Evolutionary conservation across 2,329 filamentous ascomycete genomes (phyloP).

Genomic region (Amesomyces nigricolor): DNA sequence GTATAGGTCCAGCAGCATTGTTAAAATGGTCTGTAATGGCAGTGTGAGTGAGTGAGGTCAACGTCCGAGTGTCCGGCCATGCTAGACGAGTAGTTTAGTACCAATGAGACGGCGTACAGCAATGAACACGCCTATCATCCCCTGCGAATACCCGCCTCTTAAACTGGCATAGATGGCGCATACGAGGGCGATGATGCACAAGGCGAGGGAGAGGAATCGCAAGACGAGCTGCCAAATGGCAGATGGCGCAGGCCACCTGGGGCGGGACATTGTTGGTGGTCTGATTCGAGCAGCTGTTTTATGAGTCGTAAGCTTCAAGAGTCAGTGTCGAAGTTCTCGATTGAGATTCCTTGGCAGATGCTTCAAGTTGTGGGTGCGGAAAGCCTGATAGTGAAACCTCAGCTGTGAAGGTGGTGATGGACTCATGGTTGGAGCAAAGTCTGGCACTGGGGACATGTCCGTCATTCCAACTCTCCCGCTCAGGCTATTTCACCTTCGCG

Average conservation of each 20-base stretch:
- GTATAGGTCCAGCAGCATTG: background rate
- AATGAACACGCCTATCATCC: conserved; percentile 1
- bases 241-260: background rate
- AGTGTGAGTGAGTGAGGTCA: background rate
- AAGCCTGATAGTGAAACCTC: too few relatives aligned
- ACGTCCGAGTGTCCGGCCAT: too few relatives aligned
- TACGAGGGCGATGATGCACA: background rate
- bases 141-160: background rate
- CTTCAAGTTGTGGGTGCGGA: too few relatives aligned
- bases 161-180: background rate
- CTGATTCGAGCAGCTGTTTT: too few relatives aligned
- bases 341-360: too few relatives aligned
- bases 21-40: background rate
- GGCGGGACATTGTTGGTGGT: background rate
- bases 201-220: background rate
- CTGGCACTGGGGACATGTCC: too few relatives aligned
- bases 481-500: too few relatives aligned
- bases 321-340: too few relatives aligned
- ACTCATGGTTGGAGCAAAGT: too few relatives aligned
- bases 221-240: background rate
- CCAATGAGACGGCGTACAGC: background rate
- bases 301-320: too few relatives aligned
- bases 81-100: background rate
- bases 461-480: too few relatives aligned
- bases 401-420: too few relatives aligned